Evolutionary conservation across 768 basidiomycete genomes (phyloP), one percentile per base, ranked within the genome.

Genomic region (Coprinellus micaceus): DNA sequence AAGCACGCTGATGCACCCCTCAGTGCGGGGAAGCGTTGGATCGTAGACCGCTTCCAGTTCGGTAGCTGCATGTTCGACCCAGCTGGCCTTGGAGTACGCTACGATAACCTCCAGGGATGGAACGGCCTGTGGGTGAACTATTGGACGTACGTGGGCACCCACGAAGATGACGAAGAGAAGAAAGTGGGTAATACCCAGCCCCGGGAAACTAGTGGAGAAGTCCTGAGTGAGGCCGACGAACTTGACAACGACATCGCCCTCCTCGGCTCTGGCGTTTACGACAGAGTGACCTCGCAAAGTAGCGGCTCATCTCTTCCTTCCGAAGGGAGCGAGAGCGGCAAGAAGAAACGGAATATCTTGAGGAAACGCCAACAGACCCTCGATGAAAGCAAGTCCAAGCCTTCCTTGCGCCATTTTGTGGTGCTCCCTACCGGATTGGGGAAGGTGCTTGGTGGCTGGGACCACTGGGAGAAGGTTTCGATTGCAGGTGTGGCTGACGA

Each of bases 31-130:
- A 77, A 75, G 61, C 75, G 76, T 22, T 82, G 79, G 80, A 62
- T 83, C 36, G 61, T 79, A 24, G 82, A 84, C 61, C 75, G 73
- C 39, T 81, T 82, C 58, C 82, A 85, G 63, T 84, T 84, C 58
- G 82, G 82, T 3, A 68, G 70, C 5, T 79, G 76, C 62, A 81
- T 84, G 80, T 82, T 84, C 62, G 82, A 84, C 59, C 80, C 81
- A 0, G 62, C 61, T 5, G 80, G 76, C 0, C 66, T 85, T 40
- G 74, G 73, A 50, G 67, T 71, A 4, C 77, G 83, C n/a, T 85
- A 84, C 61, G 60, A 66, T 11, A 66, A 59, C 12, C 68, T 85
- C 17, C 76, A 79, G 5, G 66, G 59, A 0, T 84, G 83, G 82
- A 67, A 70, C n/a, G 80, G 79, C 2, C 43, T 77, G 33, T 84